Evolutionary conservation across 2,329 filamentous ascomycete species (phyloP).

Genomic region (Colletotrichum sp.): DNA sequence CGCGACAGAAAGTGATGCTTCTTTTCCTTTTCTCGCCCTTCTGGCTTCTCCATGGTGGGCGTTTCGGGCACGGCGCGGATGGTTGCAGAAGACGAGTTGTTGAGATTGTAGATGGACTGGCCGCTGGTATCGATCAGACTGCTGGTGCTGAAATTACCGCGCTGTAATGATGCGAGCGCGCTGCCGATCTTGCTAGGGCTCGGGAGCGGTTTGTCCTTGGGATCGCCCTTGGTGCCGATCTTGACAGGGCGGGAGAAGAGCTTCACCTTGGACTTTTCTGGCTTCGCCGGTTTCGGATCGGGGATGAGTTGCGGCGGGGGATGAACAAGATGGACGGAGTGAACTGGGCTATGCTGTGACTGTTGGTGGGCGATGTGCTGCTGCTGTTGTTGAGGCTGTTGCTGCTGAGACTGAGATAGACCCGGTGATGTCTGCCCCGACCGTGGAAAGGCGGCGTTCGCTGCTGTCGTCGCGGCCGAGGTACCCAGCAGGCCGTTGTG

Average conservation of each 20-base stretch:
- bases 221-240: constrained; percentile 73
- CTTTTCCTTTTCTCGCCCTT: constrained; percentile 74
- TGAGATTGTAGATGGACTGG: constrained; percentile 73
- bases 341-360: neutral
- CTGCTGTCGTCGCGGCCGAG: constrained; percentile 72
- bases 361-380: constrained; percentile 33
- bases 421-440: constrained; percentile 61
- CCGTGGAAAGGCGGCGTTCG: constrained; percentile 75
- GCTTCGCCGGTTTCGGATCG: constrained; percentile 62
- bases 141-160: constrained; percentile 73
- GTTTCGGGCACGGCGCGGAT: constrained; percentile 67
- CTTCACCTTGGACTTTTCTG: constrained; percentile 80
- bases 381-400: constrained; percentile 32
- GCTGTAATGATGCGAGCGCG: constrained; percentile 68
- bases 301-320: constrained; percentile 43
- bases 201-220: constrained; percentile 70
- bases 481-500: constrained; percentile 67
- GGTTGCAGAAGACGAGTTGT: constrained; percentile 80
- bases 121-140: constrained; percentile 68
- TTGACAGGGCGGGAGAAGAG: constrained; percentile 81
- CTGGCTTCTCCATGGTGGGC: constrained; percentile 44
- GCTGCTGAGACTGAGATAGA: constrained; percentile 35
- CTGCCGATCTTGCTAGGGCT: constrained; percentile 76
- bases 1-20: constrained; percentile 81
- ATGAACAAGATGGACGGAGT: constrained; percentile 27